phyloP scores from a whole-genome alignment of 148 eudicot genomes.

The Chenopodium quinoa region DNA sequence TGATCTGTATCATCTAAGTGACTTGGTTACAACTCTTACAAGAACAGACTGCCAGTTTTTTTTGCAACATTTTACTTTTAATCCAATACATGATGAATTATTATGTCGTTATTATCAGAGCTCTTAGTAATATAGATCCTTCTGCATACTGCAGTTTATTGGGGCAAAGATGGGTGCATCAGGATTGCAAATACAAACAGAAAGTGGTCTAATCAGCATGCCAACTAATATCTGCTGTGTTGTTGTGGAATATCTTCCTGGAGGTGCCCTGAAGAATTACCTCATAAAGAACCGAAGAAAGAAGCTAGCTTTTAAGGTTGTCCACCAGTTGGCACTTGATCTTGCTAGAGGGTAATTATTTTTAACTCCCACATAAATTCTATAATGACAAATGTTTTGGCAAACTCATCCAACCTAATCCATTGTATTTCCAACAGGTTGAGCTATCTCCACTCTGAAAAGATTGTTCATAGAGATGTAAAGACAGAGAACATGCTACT shows the following conservation, averaged over 20 bases:
- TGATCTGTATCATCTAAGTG: neutral
- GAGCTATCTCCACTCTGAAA: constrained; percentile 91
- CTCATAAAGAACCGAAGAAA: constrained; percentile 73
- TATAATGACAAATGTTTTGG: neutral
- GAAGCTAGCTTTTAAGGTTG: constrained; percentile 79
- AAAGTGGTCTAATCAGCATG: constrained; percentile 75
- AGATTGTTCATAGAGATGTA: constrained; percentile 96
- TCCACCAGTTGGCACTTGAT: constrained; percentile 78
- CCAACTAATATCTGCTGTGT: constrained; percentile 81
- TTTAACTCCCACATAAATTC: neutral
- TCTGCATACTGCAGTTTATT: constrained; percentile 54
- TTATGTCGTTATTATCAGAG: neutral
- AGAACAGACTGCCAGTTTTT: too few species aligned
- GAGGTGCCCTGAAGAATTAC: constrained; percentile 72
- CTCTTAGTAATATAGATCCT: constrained; percentile 8
- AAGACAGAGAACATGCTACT: constrained; percentile 97
- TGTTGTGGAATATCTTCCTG: constrained; percentile 80
- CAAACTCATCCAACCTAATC: constrained; percentile 2
- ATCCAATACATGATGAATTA: neutral
- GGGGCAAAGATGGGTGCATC: constrained; percentile 89
- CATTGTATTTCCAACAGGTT: constrained; percentile 45
- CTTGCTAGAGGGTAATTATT: constrained; percentile 75
- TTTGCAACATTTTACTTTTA: too few species aligned
- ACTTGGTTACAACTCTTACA: too few species aligned
- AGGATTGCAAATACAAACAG: constrained; percentile 67